Evolutionary conservation across 1,284 basidiomycete genomes (phyloP), one percentile per base, ranked within the genome.

Genomic region (Ustilago curta): DNA sequence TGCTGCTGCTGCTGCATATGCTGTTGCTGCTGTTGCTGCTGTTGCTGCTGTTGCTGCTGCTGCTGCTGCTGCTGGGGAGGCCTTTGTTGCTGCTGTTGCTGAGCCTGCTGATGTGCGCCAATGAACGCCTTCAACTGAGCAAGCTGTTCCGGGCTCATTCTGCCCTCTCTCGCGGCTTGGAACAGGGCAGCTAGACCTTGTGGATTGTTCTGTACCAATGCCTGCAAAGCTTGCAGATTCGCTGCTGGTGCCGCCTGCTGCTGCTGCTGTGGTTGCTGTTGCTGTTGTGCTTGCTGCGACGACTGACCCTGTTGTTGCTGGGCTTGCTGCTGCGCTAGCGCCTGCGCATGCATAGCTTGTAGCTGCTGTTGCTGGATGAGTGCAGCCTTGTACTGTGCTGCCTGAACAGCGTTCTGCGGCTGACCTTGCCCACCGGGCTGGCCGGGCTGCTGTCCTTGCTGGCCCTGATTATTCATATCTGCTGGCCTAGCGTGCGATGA

Each of bases 121-220:
- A 80, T 60, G 16, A 80, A 74, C 4, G 70, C 70, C 37, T 76
- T 75, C 37, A 81, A 51, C 54, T 72, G 73, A 11, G 70, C 74
- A 32, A 80, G 57, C 61, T 82, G 80, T 40, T 80, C 76, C 4
- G 67, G 70, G 53, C 75, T 79, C 27, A 80, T 66, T 25, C 78
- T 77, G 4, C 80, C 77, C 53, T 82, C 79, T 19, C 75, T 71
- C 12, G 80, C 79, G 8, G 77, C 79, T 21, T 81, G 76, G 8
- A 79, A 75, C 45, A 79, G 57, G 8, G 78, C 78, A 32, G 70
- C 59, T 35, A 80, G 59, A 11, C 76, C 70, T 48, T 80, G 77
- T 31, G 79, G 80, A 27, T 77, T 82, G 69, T 79, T 80, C 44
- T 79, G 74, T 12, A 81, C 70, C 37, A 77, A 49, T 9, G 74